Evolutionary conservation across 495 filamentous ascomycete species (phyloP), one percentile per base, ranked within the genome.

Genomic region (Aspergillus baeticus): DNA sequence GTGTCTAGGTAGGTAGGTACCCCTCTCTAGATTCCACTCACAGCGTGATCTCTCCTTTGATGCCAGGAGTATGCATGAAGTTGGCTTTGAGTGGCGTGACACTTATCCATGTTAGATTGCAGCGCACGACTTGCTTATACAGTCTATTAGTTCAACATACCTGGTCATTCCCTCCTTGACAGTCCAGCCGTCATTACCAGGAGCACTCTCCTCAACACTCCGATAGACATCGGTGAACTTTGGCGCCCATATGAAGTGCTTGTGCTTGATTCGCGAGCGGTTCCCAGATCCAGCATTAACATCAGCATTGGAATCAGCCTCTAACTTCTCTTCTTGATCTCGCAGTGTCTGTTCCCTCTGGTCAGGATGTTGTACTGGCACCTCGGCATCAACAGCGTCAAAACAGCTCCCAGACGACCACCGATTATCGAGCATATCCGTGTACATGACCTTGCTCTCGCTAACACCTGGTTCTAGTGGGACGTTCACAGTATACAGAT

Each of bases 101-200:
- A 75, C 91, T 96, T 61, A 31, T 5, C 35, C 42, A 20, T 23
- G 62, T 70, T 54, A 71, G 56, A 42, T 20, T 31, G 18, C 49
- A 37, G 26, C n/a, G 10, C 20, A 35, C 33, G 17, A 34, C 20
- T 23, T 1, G 14, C 23, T 34, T 7, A 21, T 7, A 41, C 21
- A 21, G 20, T 37, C 46, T 54, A 23, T 21, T 8, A 14, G n/a
- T 41, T 22, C 8, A 48, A 79, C 79, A 63, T 70, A 95, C 91
- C 92, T 96, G 5, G 92, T 91, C 73, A 87, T 87, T 38, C 90
- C 88, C 68, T 92, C 85, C 69, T 88, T 88, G 11, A 98, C 88
- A 13, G 85, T 86, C 94, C 93, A 97, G 34, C 94, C 94, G 77
- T 98, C 94, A 70, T 92, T 95, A 20, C 94, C 94, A 14, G 91